Evolutionary conservation across 83 land plant genomes (phyloP), one percentile per base, ranked within the genome.

Genomic region (Picea abies): DNA sequence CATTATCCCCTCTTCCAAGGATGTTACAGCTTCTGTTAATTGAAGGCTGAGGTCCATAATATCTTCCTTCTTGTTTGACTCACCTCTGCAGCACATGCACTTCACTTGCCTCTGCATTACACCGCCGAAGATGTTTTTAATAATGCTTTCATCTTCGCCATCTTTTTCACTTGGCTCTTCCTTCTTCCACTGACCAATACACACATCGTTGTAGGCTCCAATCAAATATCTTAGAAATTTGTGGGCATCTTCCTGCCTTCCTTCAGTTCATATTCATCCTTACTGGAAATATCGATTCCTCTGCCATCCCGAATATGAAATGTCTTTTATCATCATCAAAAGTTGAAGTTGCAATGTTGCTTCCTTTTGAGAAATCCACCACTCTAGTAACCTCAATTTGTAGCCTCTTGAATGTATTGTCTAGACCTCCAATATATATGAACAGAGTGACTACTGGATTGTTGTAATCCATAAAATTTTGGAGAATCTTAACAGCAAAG

Each of bases 221-320:
- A 98, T 94, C 52, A 98, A 95, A 75, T 90, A 92, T 1, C 97
- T 89, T 7, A 98, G 84, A 88, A 98, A 98, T 87, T 98, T 99
- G 62, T 98, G 99, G 1, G 99, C 99, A 75, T 98, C 99, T 87
- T 98, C 99, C 85, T 98, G 99, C 47, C 94, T 86, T 10, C 99
- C 99, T 20, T 37, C 68, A 32, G 1, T 2, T 29, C 29, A 29
- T 0, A 29, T 29, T 29, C 29, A 29, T 29, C 29, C 29, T 29
- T 29, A 29, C 29, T 29, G 29, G 29, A 29, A 29, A 29, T 29
- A 29, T 29, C 29, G 29, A 29, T 29, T 29, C 29, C 29, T 29
- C 1, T 29, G 0, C 0, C 29, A 29, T 29, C 29, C 29, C 29
- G 0, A 29, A 29, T 29, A 29, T 1, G 1, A 29, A 29, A 29